Evolutionary conservation across 495 filamentous ascomycete species (phyloP).

Genomic region (Hypoxylon rickii): DNA sequence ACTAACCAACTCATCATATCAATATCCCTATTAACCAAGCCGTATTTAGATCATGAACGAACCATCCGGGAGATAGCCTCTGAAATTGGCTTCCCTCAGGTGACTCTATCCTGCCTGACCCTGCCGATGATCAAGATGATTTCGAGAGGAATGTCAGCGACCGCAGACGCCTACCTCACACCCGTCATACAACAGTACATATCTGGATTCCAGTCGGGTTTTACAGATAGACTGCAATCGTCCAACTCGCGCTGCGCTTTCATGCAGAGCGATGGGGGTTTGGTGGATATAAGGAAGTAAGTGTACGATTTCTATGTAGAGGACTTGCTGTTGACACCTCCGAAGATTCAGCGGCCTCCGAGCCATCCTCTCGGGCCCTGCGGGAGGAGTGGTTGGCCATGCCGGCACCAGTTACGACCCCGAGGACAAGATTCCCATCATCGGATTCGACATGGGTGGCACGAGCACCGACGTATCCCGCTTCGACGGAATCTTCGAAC

Average conservation of each 20-base stretch:
- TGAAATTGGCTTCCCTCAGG: slow-evolving; percentile 66
- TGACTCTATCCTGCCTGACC: slow-evolving; percentile 66
- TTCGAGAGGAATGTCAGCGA: slow-evolving; percentile 77
- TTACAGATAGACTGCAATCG: slow-evolving; percentile 2
- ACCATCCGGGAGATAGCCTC: slow-evolving; percentile 59
- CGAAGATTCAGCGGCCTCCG: slow-evolving; percentile 57
- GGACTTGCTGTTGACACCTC: background rate
- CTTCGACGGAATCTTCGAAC: slow-evolving; percentile 68
- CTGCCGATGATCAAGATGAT: slow-evolving; percentile 79
- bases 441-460: slow-evolving; percentile 45
- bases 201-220: slow-evolving; percentile 58
- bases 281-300: slow-evolving; percentile 63
- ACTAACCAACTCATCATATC: background rate
- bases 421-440: slow-evolving; percentile 29
- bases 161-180: slow-evolving; percentile 83
- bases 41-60: slow-evolving; percentile 64
- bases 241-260: slow-evolving; percentile 61
- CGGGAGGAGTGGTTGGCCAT: slow-evolving; percentile 53
- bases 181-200: slow-evolving; percentile 86
- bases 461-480: slow-evolving; percentile 39
- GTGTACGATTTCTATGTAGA: slow-evolving; percentile 60
- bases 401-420: slow-evolving; percentile 39
- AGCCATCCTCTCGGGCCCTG: slow-evolving; percentile 64
- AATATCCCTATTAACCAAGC: slow-evolving; percentile 14
- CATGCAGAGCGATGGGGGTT: slow-evolving; percentile 39